Evolutionary conservation across 2,329 filamentous ascomycete species (phyloP).

Genomic region (Phoma herbarum): DNA sequence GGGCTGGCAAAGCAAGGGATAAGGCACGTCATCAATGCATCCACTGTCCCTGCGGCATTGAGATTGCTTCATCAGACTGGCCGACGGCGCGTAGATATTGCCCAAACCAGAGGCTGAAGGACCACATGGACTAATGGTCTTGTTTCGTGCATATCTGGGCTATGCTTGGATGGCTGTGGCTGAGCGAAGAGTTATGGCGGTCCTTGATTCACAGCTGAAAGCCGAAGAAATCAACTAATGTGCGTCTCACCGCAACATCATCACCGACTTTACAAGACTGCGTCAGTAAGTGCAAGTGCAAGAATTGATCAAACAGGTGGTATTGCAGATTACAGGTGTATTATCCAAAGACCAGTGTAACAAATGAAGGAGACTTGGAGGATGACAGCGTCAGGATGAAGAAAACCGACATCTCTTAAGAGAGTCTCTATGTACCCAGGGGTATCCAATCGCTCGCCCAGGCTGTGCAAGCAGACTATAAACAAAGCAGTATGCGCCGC

Average conservation of each 20-base stretch:
- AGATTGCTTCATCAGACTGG: conserved; percentile 10
- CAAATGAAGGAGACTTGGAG: neutral
- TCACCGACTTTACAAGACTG: neutral
- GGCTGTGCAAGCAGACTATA: neutral
- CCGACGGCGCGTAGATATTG: neutral
- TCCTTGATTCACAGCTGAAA: neutral
- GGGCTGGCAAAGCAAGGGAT: conserved; percentile 7
- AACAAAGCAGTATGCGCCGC: conserved; percentile 17
- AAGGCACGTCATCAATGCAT: conserved; percentile 10
- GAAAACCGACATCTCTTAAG: neutral
- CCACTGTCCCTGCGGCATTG: conserved; percentile 8
- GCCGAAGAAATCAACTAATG: neutral
- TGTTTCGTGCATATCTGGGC: no score
- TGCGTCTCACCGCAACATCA: neutral
- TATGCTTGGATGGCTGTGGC: no score
- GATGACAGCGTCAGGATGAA: neutral
- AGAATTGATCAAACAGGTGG: neutral
- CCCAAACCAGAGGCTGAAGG: neutral
- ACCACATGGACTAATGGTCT: neutral
- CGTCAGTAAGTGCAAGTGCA: neutral
- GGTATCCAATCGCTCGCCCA: conserved; percentile 6
- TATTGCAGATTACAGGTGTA: conserved; percentile 9
- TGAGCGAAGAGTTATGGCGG: neutral
- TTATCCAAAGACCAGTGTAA: neutral
- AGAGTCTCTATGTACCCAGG: conserved; percentile 2